Percentiles rank a stretch among this genome's conserved stretches.
These are phyloP conservation scores for Chaetomiaceae sp. DNA, from an alignment of 2,329 filamentous ascomycete species.

Conservation along the genomic window DNA sequence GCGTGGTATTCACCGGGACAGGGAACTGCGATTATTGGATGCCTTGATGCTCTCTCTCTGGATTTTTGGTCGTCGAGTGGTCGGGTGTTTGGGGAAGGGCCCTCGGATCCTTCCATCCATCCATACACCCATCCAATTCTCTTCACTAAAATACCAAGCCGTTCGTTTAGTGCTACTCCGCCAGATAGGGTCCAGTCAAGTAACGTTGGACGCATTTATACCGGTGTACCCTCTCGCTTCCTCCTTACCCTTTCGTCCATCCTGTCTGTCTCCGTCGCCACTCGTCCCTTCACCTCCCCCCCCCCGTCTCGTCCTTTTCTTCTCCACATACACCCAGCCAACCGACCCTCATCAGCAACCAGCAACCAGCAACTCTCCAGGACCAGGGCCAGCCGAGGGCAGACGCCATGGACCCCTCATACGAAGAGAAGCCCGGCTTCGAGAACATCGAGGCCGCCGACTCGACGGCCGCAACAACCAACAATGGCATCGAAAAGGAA, in stretches of 20 bases:
- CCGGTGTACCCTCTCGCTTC: not conserved
- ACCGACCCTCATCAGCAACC: not conserved
- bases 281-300: not conserved
- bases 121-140: not conserved
- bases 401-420: conserved; percentile 5
- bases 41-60: no score
- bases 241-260: not conserved
- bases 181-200: not conserved
- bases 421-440: conserved; percentile 11
- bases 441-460: conserved; percentile 13
- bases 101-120: no score
- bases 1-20: no score
- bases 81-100: no score
- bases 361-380: no score
- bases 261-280: not conserved
- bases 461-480: conserved; percentile 2
- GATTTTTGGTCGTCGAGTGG: no score
- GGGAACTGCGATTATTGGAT: no score
- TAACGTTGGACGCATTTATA: conserved; percentile 10
- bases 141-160: not conserved
- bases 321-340: not conserved
- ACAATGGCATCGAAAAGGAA: not conserved
- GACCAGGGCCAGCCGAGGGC: not conserved
- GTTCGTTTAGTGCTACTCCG: not conserved
- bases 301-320: not conserved